Base-by-base conservation (phyloP, 2,329 filamentous ascomycete genomes). In the Tetracladium maxilliforme region DNA sequence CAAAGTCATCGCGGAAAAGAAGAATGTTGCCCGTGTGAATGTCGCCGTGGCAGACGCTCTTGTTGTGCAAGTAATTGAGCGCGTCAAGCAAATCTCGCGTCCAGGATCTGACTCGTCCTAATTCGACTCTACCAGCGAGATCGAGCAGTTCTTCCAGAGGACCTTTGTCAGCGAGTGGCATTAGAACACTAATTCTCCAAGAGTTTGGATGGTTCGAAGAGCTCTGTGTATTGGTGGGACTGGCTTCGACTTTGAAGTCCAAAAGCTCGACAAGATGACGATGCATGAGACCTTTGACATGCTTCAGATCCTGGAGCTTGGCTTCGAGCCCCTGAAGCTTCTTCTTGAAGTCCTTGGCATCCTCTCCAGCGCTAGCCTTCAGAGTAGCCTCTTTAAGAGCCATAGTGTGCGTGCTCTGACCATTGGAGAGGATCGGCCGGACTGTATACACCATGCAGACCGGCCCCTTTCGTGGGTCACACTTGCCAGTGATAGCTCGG, bases 1-100 rank as follows among this genome's bases (percentile, higher is more conserved):
- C 78, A 5, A 67, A 71, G 3, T 62, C 46, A 26, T 74, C 72
- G 32, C 76, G 65, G 38, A 78, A 81, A 5, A 94, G 53, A 4
- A 94, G 61, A 23, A 94, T 64, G 34, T 92, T 92, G 11, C 70
- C 64, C 9, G 75, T 61, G 42, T 92, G 82, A 11, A 94, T 72
- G 40, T 80, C 72, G 42, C 81, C 79, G 48, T 95, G 90, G 14
- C 82, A 61, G 29, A 94, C 63, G 12, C 83, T 83, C 43, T 80
- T 75, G 35, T 77, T 76, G 49, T 95, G 87, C 26, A 92, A 70
- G 45, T 78, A 92, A 30, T 83, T 79, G 15, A 98, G 57, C 1
- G 77, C 90, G 51, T 94, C 83, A 14, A 98, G 65, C 11, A 98
- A 61, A 40, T 93, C 83, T 30, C 86, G 72, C n/a, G 83, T 90